Evolutionary conservation across 2,329 filamentous ascomycete genomes (phyloP), one percentile per base, ranked within the genome.

Genomic region (Xylaria hypoxylon): DNA sequence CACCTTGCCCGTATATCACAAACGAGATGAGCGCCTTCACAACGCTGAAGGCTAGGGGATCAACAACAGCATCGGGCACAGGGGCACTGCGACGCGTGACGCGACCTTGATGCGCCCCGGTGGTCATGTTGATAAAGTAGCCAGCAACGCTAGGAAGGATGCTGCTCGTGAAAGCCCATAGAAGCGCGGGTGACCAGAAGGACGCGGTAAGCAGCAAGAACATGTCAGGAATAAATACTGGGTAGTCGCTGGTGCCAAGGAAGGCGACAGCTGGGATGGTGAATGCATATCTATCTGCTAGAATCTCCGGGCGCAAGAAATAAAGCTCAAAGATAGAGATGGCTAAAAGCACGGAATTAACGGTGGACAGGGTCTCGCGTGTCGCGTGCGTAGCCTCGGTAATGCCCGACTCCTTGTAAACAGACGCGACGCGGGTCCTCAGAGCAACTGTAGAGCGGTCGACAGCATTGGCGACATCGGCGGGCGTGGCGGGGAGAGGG

Each of bases 21-120:
- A 92, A 97, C 7, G 92, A 89, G 65, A 94, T 80, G 61, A 98
- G 78, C 0, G 91, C 94, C 83, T 97, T 97, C 73, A 88, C 88
- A 64, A 98, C 89, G 82, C 94, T 97, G 81, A 96, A 99, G 24
- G 90, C 92, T 76, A 98, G 82, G 3, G 94, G 94, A 77, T 99
- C 96, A 70, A 95, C 89, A 5, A 84, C 81, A 70, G 90, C 89
- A 70, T 88, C 86, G 44, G 80, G 77, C 51, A 77, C 74, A 59
- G 77, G 71, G 45, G 77, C 77, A 58, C 76, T 76, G 76, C 83
- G 84, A 71, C 82, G 79, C 59, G 77, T 83, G 70, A 79, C 83
- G 70, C 82, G 81, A 48, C 77, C 73, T 73, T 77, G 66, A 72
- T 77, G 74, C 70, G 75, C 68, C 68, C 75, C 85, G 55, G 84